A percentile compares a stretch with the other conserved stretches of the same genome.
These are phyloP conservation scores for Blastocystis sp. DNA, from an alignment of 352 stramenopile species.

Conservation along the genomic window DNA sequence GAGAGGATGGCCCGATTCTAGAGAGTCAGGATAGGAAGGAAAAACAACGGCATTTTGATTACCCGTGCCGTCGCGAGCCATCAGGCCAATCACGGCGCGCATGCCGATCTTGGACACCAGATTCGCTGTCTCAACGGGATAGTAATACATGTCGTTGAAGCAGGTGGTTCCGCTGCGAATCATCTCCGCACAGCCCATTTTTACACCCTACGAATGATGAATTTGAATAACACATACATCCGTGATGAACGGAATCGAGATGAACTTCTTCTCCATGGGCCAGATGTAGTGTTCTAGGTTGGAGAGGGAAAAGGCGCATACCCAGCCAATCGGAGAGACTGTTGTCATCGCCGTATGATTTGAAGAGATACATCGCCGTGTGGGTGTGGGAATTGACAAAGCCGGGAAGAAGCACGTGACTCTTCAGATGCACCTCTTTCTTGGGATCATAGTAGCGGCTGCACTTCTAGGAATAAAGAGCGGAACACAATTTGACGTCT, in stretches of 20 bases:
- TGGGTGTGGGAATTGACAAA: constrained; percentile 84
- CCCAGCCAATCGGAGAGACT: constrained; percentile 79
- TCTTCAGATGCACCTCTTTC: constrained; percentile 74
- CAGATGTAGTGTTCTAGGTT: constrained; percentile 78
- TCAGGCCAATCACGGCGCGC: constrained; percentile 73
- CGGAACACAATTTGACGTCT: constrained; percentile 7
- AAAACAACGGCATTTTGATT: neutral
- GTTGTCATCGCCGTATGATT: constrained; percentile 82
- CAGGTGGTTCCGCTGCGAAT: constrained; percentile 82
- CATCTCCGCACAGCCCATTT: constrained; percentile 81
- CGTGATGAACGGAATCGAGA: constrained; percentile 77
- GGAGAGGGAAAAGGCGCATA: neutral
- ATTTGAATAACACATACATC: constrained; percentile 71
- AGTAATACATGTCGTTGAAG: constrained; percentile 87
- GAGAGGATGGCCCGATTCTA: neutral
- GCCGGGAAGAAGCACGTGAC: constrained; percentile 81
- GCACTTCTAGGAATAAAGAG: constrained; percentile 72
- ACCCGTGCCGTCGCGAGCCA: neutral
- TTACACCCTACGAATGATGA: constrained; percentile 71
- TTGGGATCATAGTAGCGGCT: constrained; percentile 74
- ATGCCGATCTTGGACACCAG: constrained; percentile 78
- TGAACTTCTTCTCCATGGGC: constrained; percentile 79
- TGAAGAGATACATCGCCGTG: constrained; percentile 80
- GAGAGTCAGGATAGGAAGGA: neutral
- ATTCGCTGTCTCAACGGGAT: constrained; percentile 75